Evolutionary conservation across 2,329 filamentous ascomycete species (phyloP).

Genomic region (Colletotrichum plurivorum): DNA sequence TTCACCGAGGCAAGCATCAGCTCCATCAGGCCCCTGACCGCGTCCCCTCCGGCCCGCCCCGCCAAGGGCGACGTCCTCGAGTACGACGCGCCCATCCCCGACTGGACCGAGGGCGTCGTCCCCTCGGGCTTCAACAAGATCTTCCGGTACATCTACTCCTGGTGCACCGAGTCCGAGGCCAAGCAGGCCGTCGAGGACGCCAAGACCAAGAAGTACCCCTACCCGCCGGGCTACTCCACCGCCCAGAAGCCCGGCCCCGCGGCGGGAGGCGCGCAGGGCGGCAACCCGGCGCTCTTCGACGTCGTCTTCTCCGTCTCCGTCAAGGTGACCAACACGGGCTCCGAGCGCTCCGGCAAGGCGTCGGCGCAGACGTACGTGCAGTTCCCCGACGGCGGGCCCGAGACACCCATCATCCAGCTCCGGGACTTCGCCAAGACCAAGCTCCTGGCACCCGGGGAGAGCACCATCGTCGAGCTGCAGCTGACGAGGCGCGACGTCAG

Average conservation of each 20-base stretch:
- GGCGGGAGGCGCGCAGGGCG: conserved; percentile 79
- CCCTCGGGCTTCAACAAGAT: conserved; percentile 72
- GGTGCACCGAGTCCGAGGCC: conserved; percentile 62
- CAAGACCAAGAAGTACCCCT: conserved; percentile 64
- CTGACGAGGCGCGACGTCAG: conserved; percentile 79
- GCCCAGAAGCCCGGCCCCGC: conserved; percentile 58
- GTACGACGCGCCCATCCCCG: conserved; percentile 66
- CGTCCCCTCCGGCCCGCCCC: conserved; percentile 51
- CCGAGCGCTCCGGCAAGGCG: conserved; percentile 56
- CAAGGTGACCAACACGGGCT: conserved; percentile 68
- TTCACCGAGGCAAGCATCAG: conserved; percentile 67
- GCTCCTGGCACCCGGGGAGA: conserved; percentile 67
- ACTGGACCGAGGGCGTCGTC: conserved; percentile 68
- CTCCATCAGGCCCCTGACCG: conserved; percentile 59
- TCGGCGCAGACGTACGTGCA: conserved; percentile 63
- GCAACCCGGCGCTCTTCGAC: conserved; percentile 77
- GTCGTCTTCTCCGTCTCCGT: conserved; percentile 58
- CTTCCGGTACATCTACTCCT: conserved; percentile 79
- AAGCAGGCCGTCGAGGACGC: conserved; percentile 55
- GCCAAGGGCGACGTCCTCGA: conserved; percentile 57
- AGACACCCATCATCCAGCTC: conserved; percentile 78
- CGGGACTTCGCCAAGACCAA: conserved; percentile 80
- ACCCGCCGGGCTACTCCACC: conserved; percentile 76
- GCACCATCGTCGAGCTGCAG: conserved; percentile 66
- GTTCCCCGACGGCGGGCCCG: conserved; percentile 58